Evolutionary conservation across 495 filamentous ascomycete genomes (phyloP).

Genomic region (Penicillium lagena): DNA sequence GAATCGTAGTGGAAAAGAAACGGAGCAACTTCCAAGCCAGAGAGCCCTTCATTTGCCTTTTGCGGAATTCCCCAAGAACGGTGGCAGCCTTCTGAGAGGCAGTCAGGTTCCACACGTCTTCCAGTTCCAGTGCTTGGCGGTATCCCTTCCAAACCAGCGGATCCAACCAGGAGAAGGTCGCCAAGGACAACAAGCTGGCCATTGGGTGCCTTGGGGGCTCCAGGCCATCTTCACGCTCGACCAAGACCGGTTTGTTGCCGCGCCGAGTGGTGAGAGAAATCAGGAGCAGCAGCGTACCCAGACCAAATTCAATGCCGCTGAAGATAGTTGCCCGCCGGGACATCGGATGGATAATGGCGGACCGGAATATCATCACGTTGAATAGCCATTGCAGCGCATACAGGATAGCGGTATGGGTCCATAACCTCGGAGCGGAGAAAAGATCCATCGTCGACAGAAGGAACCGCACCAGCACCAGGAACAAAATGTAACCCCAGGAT

Average conservation of each 20-base stretch:
- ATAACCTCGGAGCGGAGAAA: constrained; percentile 61
- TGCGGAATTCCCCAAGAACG: constrained; percentile 75
- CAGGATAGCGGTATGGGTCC: constrained; percentile 89
- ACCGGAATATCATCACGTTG: constrained; percentile 70
- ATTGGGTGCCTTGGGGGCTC: constrained; percentile 79
- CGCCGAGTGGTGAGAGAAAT: constrained; percentile 78
- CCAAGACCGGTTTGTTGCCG: constrained; percentile 81
- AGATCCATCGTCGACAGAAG: constrained; percentile 62
- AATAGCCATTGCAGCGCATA: constrained; percentile 83
- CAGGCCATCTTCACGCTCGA: constrained; percentile 81
- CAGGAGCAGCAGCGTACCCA: constrained; percentile 65
- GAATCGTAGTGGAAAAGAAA: constrained; percentile 72
- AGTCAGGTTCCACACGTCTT: constrained; percentile 86
- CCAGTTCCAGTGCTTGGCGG: constrained; percentile 71
- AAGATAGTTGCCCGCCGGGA: constrained; percentile 50
- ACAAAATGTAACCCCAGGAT: constrained; percentile 76
- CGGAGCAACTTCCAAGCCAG: constrained; percentile 75
- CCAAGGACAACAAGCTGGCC: constrained; percentile 81
- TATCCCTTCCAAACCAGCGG: constrained; percentile 87
- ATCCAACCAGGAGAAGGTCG: constrained; percentile 89
- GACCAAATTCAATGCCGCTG: constrained; percentile 60
- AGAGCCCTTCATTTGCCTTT: constrained; percentile 74
- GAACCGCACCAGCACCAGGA: constrained; percentile 67
- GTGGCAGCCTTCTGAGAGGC: constrained; percentile 79
- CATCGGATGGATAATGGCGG: constrained; percentile 71